These are phyloP conservation scores for Stagonosporopsis rhizophila DNA, from an alignment of 2,329 filamentous ascomycete genomes.

Conservation along the genomic window DNA sequence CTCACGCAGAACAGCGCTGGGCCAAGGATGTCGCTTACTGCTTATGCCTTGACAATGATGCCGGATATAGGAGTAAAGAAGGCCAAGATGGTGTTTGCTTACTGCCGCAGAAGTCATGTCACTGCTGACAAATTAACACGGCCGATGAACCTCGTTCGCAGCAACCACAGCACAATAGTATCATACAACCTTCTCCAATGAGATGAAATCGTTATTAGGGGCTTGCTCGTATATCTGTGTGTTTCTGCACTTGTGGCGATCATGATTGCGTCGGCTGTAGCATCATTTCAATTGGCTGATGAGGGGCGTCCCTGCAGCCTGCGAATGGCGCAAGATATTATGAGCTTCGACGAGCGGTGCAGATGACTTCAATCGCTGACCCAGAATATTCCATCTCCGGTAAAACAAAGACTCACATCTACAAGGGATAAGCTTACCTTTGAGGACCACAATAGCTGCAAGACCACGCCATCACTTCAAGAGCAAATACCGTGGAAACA, in stretches of 20 bases:
- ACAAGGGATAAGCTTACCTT: too few species aligned
- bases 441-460: background rate
- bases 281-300: too few species aligned
- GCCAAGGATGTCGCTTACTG: background rate
- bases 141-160: background rate
- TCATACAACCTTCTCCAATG: background rate
- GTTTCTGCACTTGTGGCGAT: too few species aligned
- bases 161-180: background rate
- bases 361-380: background rate
- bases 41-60: background rate
- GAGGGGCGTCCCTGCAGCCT: too few species aligned
- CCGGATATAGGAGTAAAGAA: background rate
- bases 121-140: slow-evolving; percentile 9
- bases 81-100: slow-evolving; percentile 8
- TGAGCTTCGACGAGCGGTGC: too few species aligned
- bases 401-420: background rate
- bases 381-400: background rate
- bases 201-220: background rate
- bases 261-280: too few species aligned
- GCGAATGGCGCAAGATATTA: too few species aligned
- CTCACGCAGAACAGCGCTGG: background rate
- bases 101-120: background rate
- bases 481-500: background rate
- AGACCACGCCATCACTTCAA: background rate
- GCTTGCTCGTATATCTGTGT: too few species aligned